Evolutionary conservation across 306 rosid species (phyloP).

Genomic region (Coriaria nepalensis): DNA sequence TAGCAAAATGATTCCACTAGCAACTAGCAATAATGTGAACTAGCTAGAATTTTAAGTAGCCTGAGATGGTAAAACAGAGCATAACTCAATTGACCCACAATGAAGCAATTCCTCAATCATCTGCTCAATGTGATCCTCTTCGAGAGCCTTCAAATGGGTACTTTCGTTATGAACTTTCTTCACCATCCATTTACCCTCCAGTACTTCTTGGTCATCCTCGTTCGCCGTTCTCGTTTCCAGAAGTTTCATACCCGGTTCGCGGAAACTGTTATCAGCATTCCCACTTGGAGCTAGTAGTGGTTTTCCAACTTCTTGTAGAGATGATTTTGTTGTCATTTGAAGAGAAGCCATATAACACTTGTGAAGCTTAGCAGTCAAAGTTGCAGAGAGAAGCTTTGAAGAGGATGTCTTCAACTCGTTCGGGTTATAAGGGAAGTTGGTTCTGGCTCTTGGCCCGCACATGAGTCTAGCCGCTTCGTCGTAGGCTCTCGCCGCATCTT

Average conservation of each 20-base stretch:
- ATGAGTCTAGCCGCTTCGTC: constrained; percentile 93
- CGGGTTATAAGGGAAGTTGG: constrained; percentile 83
- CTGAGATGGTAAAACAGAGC: constrained; percentile 30
- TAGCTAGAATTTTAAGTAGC: neutral
- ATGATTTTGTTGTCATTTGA: constrained; percentile 49
- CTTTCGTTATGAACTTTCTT: constrained; percentile 51
- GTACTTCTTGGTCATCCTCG: constrained; percentile 16
- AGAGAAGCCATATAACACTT: constrained; percentile 78
- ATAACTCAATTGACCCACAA: constrained; percentile 72
- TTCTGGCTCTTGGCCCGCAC: constrained; percentile 80
- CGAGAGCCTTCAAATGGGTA: constrained; percentile 37
- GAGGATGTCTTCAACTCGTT: constrained; percentile 55
- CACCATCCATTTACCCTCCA: constrained; percentile 29
- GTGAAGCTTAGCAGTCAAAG: constrained; percentile 75
- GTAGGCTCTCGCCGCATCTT: constrained; percentile 85
- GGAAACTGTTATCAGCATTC: constrained; percentile 7
- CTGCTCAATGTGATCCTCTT: constrained; percentile 79
- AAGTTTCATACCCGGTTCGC: constrained; percentile 9
- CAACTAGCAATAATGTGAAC: too few species aligned
- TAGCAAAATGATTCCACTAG: neutral
- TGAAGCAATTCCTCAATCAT: constrained; percentile 82
- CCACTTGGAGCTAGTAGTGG: constrained; percentile 17
- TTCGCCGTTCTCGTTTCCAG: constrained; percentile 20
- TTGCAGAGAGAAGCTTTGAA: constrained; percentile 79
- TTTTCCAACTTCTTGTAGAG: constrained; percentile 26